Conservation (phyloP, 345 rosid species). For the Carallia pectinifolia region DNA sequence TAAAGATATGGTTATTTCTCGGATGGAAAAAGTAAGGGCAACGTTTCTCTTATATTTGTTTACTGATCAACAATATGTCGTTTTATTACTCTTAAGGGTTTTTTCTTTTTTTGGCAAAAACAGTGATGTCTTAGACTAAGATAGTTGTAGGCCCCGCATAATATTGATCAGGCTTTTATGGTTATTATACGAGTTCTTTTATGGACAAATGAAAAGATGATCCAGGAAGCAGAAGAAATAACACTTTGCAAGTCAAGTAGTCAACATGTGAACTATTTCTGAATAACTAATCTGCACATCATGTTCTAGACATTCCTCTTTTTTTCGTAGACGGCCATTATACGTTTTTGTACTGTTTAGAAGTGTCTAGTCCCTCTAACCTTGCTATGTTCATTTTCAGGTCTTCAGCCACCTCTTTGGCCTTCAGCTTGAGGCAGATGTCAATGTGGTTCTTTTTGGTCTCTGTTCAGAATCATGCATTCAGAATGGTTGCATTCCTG, state of each 20-base stretch:
- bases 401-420: slow-evolving; percentile 66
- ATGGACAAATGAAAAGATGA: too few relatives aligned
- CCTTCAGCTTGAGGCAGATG: slow-evolving; percentile 81
- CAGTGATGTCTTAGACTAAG: too few relatives aligned
- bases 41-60: neutral
- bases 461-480: slow-evolving; percentile 47
- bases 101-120: neutral
- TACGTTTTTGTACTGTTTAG: neutral
- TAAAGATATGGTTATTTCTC: slow-evolving; percentile 64
- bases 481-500: slow-evolving; percentile 43
- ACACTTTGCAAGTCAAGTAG: too few relatives aligned
- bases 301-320: neutral
- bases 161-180: too few relatives aligned
- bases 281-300: too few relatives aligned
- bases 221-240: too few relatives aligned
- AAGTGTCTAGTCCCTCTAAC: neutral
- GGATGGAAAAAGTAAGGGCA: slow-evolving; percentile 68
- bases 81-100: neutral
- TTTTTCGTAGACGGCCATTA: neutral
- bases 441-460: slow-evolving; percentile 71
- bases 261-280: too few relatives aligned
- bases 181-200: too few relatives aligned
- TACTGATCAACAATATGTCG: neutral
- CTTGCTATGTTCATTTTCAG: slow-evolving; percentile 27
- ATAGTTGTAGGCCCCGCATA: too few relatives aligned